Base-by-base conservation (phyloP, 768 basidiomycete species). In the Pisolithus microcarpus region DNA sequence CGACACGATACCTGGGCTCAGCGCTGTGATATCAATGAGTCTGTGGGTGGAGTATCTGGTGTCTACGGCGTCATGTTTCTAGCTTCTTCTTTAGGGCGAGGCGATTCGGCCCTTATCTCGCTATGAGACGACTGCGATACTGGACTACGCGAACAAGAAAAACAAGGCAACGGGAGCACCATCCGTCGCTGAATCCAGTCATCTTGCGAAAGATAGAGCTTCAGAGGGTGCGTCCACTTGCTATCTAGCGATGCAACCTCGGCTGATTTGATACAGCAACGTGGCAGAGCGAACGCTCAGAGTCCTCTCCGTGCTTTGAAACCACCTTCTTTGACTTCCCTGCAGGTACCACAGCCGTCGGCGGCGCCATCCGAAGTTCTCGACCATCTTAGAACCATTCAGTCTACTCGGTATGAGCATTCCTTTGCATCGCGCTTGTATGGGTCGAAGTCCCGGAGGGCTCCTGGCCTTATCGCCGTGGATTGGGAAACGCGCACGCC, bases 401-500 rank as follows among this genome's bases (percentile, higher is more conserved):
- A 68, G 52, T 81, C 79, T 7, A 90, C 87, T 8, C 80, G 76
- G 3, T 88, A 81, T 63, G 72, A 75, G 51, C 70, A 64, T 52
- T 88, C 86, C 0, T 88, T 91, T 54, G 65, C 81, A 34, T 80
- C 82, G 44, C 80, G 88, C 13, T 60, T 88, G 11, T 71, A 75
- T 44, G 84, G 83, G 19, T 52, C 58, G 34, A 56, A 38, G 2
- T 49, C 55, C 23, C 57, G 48, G n/a, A 67, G 54, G 45, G 50
- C 55, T 13, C 58, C 58, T 10, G 66, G 70, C 34, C 59, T 77
- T 26, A 72, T 89, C 38, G 74, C 80, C 9, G 70, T 82, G 23
- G 87, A 90, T 64, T 90, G 85, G 87, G 81, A 85, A 61, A 80
- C 77, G 4, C 69, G 68, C 38, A 66, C 86, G 4, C 80, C 85